phyloP scores from a whole-genome alignment of 495 filamentous ascomycete genomes.

The Hamigera avellanea region DNA sequence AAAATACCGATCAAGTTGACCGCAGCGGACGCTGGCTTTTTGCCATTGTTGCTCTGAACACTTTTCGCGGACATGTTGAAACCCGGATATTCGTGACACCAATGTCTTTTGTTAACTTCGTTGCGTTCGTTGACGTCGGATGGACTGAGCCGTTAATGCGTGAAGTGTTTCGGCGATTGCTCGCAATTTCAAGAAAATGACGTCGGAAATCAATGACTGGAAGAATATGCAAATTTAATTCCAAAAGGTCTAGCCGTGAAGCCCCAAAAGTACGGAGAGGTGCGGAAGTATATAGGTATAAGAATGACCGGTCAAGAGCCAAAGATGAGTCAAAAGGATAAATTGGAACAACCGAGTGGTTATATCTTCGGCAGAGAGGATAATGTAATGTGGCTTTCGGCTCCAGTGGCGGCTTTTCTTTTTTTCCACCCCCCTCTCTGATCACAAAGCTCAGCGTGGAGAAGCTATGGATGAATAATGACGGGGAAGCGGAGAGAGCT shows the following conservation, averaged over 20 bases:
- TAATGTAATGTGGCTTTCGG: no score
- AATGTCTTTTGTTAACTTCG: no score
- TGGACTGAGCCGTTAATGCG: no score
- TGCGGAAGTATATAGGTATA: constrained; percentile 15
- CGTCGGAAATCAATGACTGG: no score
- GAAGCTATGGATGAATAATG: constrained; percentile 15
- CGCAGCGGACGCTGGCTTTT: constrained; percentile 72
- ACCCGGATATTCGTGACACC: neutral
- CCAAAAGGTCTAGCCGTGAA: constrained; percentile 1
- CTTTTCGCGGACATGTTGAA: constrained; percentile 52
- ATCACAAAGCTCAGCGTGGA: constrained; percentile 11
- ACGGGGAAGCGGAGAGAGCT: constrained; percentile 32
- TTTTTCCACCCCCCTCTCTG: neutral
- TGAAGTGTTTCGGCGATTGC: no score
- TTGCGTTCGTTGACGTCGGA: no score
- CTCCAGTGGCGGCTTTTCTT: neutral
- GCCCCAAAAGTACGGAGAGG: constrained; percentile 12
- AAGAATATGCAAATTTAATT: no score
- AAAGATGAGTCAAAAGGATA: no score
- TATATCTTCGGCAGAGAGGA: no score
- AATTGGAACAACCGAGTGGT: no score
- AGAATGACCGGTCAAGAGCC: constrained; percentile 1
- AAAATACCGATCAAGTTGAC: constrained; percentile 87
- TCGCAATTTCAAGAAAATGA: no score
- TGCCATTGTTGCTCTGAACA: constrained; percentile 51